Evolutionary conservation across 2,329 filamentous ascomycete genomes (phyloP).

Genomic region (Fusarium metavorans): DNA sequence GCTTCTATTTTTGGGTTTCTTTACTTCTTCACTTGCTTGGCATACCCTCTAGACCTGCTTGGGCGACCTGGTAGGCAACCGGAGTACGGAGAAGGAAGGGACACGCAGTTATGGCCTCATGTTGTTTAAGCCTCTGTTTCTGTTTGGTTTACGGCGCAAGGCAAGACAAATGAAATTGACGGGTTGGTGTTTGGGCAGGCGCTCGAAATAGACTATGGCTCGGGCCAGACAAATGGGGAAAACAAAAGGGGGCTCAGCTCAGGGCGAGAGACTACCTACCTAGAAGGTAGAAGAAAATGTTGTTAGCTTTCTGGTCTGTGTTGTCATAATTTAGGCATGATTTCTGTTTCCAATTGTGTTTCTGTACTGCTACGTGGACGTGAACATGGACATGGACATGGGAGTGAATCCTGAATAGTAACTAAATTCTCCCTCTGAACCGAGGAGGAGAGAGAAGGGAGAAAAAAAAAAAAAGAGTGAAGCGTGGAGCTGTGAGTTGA

Average conservation of each 20-base stretch:
- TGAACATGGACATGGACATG: slow-evolving; percentile 11
- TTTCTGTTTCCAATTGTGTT: slow-evolving; percentile 14
- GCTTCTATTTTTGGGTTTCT: slow-evolving; percentile 7
- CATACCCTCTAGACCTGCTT: background rate
- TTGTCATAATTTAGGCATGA: slow-evolving; percentile 13
- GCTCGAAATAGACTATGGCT: slow-evolving; percentile 42
- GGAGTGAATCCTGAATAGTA: slow-evolving; percentile 25
- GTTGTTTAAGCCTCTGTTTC: slow-evolving; percentile 25
- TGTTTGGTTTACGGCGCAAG: slow-evolving; percentile 38
- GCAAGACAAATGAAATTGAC: slow-evolving; percentile 29
- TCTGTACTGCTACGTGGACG: slow-evolving; percentile 6
- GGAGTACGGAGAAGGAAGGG: slow-evolving; percentile 19
- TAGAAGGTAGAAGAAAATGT: slow-evolving; percentile 1
- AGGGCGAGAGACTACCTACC: background rate
- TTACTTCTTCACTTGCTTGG: slow-evolving; percentile 6
- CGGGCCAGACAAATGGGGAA: slow-evolving; percentile 35
- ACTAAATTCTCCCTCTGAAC: background rate
- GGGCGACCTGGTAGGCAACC: slow-evolving; percentile 10
- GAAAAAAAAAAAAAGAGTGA: background rate
- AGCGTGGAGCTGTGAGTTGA: slow-evolving; percentile 2
- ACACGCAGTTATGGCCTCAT: slow-evolving; percentile 30
- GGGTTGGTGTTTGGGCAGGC: slow-evolving; percentile 34
- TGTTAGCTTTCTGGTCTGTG: slow-evolving; percentile 1
- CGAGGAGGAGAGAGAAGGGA: background rate
- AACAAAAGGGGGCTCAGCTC: slow-evolving; percentile 16